Evolutionary conservation across 1,139 yeast genomes (phyloP).

Genomic region (Candida labiduridarum): DNA sequence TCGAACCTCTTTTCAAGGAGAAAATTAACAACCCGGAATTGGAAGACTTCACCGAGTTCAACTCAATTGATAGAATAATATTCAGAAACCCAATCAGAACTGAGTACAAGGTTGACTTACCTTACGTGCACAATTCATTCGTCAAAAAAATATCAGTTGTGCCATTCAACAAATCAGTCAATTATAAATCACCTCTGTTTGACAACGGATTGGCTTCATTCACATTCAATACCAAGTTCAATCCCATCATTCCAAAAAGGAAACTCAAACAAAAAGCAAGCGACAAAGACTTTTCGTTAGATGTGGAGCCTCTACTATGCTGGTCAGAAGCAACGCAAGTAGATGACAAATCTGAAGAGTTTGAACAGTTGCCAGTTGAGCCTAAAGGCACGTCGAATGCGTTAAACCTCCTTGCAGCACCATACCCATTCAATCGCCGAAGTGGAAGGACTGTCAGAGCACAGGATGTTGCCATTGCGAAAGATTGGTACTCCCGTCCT

Average conservation of each 20-base stretch:
- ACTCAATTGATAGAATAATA: slow-evolving; percentile 83
- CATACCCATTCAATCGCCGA: slow-evolving; percentile 79
- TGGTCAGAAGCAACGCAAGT: slow-evolving; percentile 21
- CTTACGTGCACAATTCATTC: slow-evolving; percentile 79
- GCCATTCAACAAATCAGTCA: slow-evolving; percentile 64
- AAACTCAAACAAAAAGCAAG: slow-evolving; percentile 21
- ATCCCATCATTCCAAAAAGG: slow-evolving; percentile 53
- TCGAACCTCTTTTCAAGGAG: slow-evolving; percentile 83
- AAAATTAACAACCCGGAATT: slow-evolving; percentile 54
- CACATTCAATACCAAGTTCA: slow-evolving; percentile 52
- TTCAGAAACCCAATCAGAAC: slow-evolving; percentile 76
- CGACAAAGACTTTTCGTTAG: slow-evolving; percentile 31
- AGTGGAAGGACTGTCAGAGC: slow-evolving; percentile 78
- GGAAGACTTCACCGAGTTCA: slow-evolving; percentile 88
- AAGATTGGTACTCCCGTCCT: slow-evolving; percentile 79
- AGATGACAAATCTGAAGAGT: slow-evolving; percentile 30
- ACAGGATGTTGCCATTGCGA: slow-evolving; percentile 84
- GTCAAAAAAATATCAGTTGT: slow-evolving; percentile 65
- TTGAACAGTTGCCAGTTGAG: slow-evolving; percentile 22
- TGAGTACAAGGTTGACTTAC: slow-evolving; percentile 85
- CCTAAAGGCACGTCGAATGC: slow-evolving; percentile 57
- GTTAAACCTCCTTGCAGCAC: slow-evolving; percentile 72
- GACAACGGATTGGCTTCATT: slow-evolving; percentile 56
- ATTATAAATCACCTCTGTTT: slow-evolving; percentile 41
- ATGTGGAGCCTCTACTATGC: slow-evolving; percentile 45